Evolutionary conservation across 2,329 filamentous ascomycete species (phyloP), one percentile per base, ranked within the genome.

Genomic region (Penicillium italicum): DNA sequence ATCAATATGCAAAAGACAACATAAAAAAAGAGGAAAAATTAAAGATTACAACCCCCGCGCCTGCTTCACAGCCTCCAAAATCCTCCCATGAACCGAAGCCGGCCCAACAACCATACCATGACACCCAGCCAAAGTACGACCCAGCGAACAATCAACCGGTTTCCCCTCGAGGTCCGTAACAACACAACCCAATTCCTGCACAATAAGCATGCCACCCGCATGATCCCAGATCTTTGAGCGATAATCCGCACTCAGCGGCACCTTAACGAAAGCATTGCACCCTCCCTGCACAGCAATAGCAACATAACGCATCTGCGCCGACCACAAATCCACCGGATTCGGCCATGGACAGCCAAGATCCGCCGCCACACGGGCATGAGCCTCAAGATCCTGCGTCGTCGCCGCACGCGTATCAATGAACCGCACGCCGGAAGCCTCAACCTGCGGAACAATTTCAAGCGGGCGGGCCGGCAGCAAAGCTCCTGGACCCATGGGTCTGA

Each of bases 181-280:
- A 46, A 73, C 69, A 9, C 77, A 79, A 7, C 81, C 81, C 1
- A 77, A 72, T 62, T 83, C 81, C 53, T 77, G 67, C 51, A 74
- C 78, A 41, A 83, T 73, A 26, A 83, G 64, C 61, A 80, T 77
- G 0, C 80, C 80, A 5, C 80, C 80, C 1, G 79, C 79, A 66
- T 83, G 81, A 65, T 83, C 81, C 80, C 80, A 83, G n/a, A 81
- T 71, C 54, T 76, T 76, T 0, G 78, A 79, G 31, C 74, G 78
- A 58, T 80, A 74, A 9, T 69, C 66, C 31, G 69, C 60, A 4
- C 74, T 73, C 50, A 71, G 71, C 9, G 79, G 77, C 26, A 81
- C 76, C 41, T 80, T 77, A 16, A 83, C 62, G 64, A 80, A 74
- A 26, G 79, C 74, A 60, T 80, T 77, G 28, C 77, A 76, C 26